Evolutionary conservation across 2,329 filamentous ascomycete genomes (phyloP), one percentile per base, ranked within the genome.

Genomic region (Incumbomyces delicatus): DNA sequence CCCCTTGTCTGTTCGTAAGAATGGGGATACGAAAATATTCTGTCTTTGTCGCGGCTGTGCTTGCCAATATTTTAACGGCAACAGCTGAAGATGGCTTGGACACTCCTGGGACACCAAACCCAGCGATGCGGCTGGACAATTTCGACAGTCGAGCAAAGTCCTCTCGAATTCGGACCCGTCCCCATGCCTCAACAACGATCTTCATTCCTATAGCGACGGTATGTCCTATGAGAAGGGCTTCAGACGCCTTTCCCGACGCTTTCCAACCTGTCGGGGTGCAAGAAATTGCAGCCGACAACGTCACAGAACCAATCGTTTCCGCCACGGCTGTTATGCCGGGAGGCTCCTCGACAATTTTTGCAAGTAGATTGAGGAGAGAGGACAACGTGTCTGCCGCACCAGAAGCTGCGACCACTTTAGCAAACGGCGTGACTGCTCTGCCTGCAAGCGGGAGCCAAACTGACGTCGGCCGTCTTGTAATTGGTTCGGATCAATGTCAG

Each of bases 301-400:
- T 29, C 14, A 37, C 33, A 11, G 27, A 30, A 6, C 38, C 42
- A 27, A 38, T 45, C 22, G 33, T 38, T 29, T 8, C 42, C 31
- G 53, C 52, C n/a, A 56, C 52, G 18, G 52, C 50, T 5, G n/a
- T 51, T 0, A 27, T 54, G n/a, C 47, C 53, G n/a, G 47, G 50
- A 39, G 50, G 53, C 32, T 51, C 33, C 6, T 50, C 45, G 11
- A 54, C 50, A 11, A 42, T 49, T 13, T 56, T 54, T 35, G 37
- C 50, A 16, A 50, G 45, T 6, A 31, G 43, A n/a, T 46, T 29
- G 27, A 42, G 44, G 16, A 41, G 45, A 13, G 11, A 32, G 29
- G 20, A 39, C 30, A 42, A 42, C 44, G 27, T 18, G 29, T 2
- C 2, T 20, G 13, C 29, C 17, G 27, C 17, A 16, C 41, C 38